phyloP scores from a whole-genome alignment of 2,329 filamentous ascomycete species.

The Arachnomyces sp. region DNA sequence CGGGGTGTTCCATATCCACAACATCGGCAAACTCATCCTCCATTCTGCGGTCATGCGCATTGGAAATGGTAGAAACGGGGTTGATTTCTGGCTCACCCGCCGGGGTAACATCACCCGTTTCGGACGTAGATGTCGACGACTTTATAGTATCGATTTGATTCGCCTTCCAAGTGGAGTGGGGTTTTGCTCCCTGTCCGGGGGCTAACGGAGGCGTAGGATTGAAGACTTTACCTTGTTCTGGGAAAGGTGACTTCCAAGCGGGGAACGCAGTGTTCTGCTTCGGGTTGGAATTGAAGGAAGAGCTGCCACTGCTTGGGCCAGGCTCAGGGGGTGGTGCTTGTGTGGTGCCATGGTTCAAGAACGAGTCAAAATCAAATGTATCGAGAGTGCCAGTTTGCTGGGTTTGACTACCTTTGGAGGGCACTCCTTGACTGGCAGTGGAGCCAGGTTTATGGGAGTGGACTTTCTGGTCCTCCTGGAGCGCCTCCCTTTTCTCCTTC shows the following conservation, averaged over 20 bases:
- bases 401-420: neutral
- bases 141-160: neutral
- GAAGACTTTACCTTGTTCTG: too few species aligned
- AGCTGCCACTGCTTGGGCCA: neutral
- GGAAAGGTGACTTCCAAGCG: too few species aligned
- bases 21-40: slow-evolving; percentile 13
- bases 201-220: too few species aligned
- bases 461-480: neutral
- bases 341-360: neutral
- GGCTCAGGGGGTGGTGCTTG: neutral
- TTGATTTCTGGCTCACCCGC: too few species aligned
- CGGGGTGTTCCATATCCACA: slow-evolving; percentile 25
- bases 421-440: too few species aligned
- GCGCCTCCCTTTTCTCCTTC: slow-evolving; percentile 2
- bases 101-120: slow-evolving; percentile 4
- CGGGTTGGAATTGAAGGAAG: neutral
- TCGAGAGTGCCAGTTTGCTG: slow-evolving; percentile 3
- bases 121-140: neutral
- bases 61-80: slow-evolving; percentile 7
- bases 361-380: neutral
- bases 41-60: slow-evolving; percentile 14
- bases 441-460: too few species aligned
- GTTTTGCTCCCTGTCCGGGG: too few species aligned
- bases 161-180: too few species aligned
- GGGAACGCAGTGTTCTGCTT: neutral